Conservation (phyloP, 345 rosid genomes). For the Melaleuca alternifolia region DNA sequence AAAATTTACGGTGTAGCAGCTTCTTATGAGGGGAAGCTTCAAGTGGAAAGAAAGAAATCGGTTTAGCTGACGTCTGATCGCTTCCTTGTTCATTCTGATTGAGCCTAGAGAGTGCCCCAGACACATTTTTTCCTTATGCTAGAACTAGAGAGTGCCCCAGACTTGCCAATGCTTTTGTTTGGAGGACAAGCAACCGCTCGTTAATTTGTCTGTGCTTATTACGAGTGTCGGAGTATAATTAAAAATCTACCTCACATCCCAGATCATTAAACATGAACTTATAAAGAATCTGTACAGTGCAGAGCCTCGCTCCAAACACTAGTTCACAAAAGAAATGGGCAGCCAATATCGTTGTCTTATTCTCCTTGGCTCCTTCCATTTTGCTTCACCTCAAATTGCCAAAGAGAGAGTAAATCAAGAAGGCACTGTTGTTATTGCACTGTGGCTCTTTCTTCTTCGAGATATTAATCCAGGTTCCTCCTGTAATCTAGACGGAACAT, state of each 20-base stretch:
- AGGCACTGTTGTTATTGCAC: neutral
- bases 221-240: neutral
- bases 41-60: neutral
- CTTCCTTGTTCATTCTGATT: neutral
- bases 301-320: neutral
- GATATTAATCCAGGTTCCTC: neutral
- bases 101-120: neutral
- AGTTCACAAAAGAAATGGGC: neutral
- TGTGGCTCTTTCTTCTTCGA: neutral
- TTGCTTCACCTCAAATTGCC: neutral
- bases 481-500: neutral
- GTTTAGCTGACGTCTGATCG: neutral
- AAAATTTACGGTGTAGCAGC: neutral
- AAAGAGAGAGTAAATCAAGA: neutral
- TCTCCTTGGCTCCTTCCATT: neutral
- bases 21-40: neutral
- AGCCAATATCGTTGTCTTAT: neutral
- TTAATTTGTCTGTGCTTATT: neutral
- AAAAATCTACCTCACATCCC: neutral
- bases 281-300: neutral
- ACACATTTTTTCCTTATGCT: neutral
- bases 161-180: neutral
- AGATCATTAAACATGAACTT: neutral
- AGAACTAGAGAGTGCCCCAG: neutral
- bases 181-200: neutral